Evolutionary conservation across 73 alveolate genomes (phyloP).

Genomic region (Paramecium caudatum): DNA sequence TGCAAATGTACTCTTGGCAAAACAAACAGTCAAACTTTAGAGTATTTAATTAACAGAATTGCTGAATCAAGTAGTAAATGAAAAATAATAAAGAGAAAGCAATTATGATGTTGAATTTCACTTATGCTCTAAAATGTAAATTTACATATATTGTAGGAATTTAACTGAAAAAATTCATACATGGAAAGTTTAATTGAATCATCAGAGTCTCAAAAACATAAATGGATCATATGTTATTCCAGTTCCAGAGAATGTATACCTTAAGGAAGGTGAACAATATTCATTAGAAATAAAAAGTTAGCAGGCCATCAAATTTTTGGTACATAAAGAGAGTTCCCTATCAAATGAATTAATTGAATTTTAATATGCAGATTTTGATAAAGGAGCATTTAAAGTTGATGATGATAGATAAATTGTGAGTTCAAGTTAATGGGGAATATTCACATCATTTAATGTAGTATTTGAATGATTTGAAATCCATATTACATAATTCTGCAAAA

Average conservation of each 20-base stretch:
- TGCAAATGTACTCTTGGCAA: neutral
- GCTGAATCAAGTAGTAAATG: too few relatives aligned
- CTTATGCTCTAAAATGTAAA: neutral
- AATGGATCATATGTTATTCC: neutral
- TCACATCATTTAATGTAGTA: neutral
- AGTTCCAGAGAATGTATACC: constrained; percentile 5
- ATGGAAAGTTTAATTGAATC: neutral
- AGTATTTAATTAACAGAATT: too few relatives aligned
- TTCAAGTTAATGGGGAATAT: neutral
- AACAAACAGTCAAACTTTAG: constrained; percentile 11
- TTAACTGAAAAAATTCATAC: neutral
- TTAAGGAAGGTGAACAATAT: constrained; percentile 46
- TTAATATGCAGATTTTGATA: constrained; percentile 9
- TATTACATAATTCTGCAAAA: too few relatives aligned
- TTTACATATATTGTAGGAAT: neutral
- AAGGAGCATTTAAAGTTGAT: neutral
- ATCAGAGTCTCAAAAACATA: neutral
- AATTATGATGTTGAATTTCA: neutral
- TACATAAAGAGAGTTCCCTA: neutral
- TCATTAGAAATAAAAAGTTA: constrained; percentile 22
- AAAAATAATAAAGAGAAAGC: neutral
- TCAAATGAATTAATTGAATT: neutral
- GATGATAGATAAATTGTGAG: neutral
- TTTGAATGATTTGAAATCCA: neutral
- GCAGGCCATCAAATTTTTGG: neutral